Evolutionary conservation across 176 grass and related monocot species (phyloP), one percentile per base, ranked within the genome.

Genomic region (Aechmea fasciata): DNA sequence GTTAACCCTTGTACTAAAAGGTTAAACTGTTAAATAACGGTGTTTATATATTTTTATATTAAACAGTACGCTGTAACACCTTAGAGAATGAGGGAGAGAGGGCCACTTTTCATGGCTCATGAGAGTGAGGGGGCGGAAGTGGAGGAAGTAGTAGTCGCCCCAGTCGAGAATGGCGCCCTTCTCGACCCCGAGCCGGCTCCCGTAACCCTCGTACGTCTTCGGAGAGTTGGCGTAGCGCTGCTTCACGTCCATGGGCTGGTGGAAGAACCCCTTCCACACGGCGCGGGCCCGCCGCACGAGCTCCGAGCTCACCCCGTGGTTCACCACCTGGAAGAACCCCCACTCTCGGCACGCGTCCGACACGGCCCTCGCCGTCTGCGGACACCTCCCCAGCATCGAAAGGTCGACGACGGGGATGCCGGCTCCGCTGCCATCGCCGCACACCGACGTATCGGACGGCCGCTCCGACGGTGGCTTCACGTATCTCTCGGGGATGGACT

Each of bases 311-410:
- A 96, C 80, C 63, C 92, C 92, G 63, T 96, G 92, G 84, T 96
- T 92, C 48, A 92, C 81, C 5, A 73, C 92, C 81, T 96, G 92
- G 76, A 96, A 96, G 78, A 96, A 96, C 13, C 92, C 92, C 92
- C 92, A 92, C 41, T 80, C 81, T 4, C 77, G 72, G 81, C 92
- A 92, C 49, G 83, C 92, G 51, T 63, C 85, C 51, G 78, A 63
- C 26, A 89, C 73, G 20, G 76, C 81, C 3, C 62, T 64, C 66
- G 69, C 75, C 57, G 24, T 64, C 57, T 66, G 41, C 59, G 33
- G 1, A 41, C 33, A 41, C 33, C 2, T 10, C 17, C 13, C 51
- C 63, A 69, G 54, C 80, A 70, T 41, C 9, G 19, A 64, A 12
- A 96, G 29, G 76, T 96, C 92, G 10, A 96, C 74, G 24, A 92